Base-by-base conservation (phyloP, 441 rosid species). In the Populus hybrid region DNA sequence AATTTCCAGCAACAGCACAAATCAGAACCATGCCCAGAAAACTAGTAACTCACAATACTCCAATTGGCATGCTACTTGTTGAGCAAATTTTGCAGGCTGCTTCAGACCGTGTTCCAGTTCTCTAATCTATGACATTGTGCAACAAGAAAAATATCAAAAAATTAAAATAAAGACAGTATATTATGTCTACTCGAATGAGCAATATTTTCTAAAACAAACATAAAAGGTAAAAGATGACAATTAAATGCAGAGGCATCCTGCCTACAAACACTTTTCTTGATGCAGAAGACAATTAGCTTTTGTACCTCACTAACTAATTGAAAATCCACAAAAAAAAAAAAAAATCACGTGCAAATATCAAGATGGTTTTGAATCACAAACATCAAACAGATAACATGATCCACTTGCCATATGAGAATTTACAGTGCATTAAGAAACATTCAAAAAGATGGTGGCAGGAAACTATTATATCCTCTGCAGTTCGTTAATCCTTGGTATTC, bases 61-160 rank as follows among this genome's bases (percentile, higher is more conserved):
- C 70, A 76, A 79, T 70, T 87, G 84, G 59, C 83, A 24, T 63
- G 95, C 81, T 77, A 91, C 91, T 81, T 90, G 88, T 76, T 87
- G 81, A 32, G 98, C 98, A 36, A 67, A 54, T 84, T 90, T 94
- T 85, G 89, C 87, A 21, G 89, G 90, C 81, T 93, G 91, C 86
- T 91, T 96, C 87, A 93, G 78, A 85, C 75, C 83, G 78, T 83
- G 73, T 85, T 93, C 98, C 73, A 86, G 77, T 78, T 89, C 97
- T 85, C 90, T 86, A 74, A 96, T 90, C 97, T 92, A 78, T 80
- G 70, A 76, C 67, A 75, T 68, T 66, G 23, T 61, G 72, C 74
- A 81, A 73, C 78, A 71, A 23, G 80, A 78, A 84, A 9, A 72
- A 26, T 35, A 77, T 46, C 3, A 78, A 73, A 71, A 46, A 68